Evolutionary conservation across 768 basidiomycete genomes (phyloP).

Genomic region (Boletus pseudo-olivaceus): DNA sequence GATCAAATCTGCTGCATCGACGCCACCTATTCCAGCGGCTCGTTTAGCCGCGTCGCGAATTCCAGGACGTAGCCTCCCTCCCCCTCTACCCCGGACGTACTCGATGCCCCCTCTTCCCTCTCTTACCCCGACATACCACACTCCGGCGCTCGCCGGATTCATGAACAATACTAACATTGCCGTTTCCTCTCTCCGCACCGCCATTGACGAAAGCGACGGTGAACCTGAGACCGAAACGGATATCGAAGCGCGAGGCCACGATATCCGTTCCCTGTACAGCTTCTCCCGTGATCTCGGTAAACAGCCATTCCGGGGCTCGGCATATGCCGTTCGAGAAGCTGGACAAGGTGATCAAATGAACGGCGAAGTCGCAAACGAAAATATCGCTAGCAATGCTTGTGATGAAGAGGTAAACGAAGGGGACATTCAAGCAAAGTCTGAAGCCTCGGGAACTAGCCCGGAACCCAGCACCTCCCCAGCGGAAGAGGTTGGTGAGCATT

Average conservation of each 20-base stretch:
- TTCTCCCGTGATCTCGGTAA: slow-evolving; percentile 32
- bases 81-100: slow-evolving; percentile 32
- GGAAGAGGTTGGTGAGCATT: slow-evolving; percentile 22
- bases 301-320: slow-evolving; percentile 22
- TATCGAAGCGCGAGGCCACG: slow-evolving; percentile 27
- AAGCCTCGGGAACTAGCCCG: slow-evolving; percentile 12
- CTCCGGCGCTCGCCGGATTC: slow-evolving; percentile 25
- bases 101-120: slow-evolving; percentile 32
- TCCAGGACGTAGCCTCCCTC: slow-evolving; percentile 28
- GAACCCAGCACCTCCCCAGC: slow-evolving; percentile 19
- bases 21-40: slow-evolving; percentile 32
- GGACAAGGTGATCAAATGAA: slow-evolving; percentile 17
- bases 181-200: slow-evolving; percentile 34
- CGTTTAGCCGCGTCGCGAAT: slow-evolving; percentile 33
- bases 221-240: slow-evolving; percentile 34
- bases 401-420: slow-evolving; percentile 7
- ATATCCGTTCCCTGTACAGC: slow-evolving; percentile 32
- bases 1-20: slow-evolving; percentile 35
- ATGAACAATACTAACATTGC: slow-evolving; percentile 36
- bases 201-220: slow-evolving; percentile 34
- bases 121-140: slow-evolving; percentile 26
- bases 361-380: slow-evolving; percentile 20
- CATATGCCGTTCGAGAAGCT: slow-evolving; percentile 25
- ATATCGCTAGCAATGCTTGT: slow-evolving; percentile 6
- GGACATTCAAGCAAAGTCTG: slow-evolving; percentile 12